Evolutionary conservation across 495 filamentous ascomycete genomes (phyloP), one percentile per base, ranked within the genome.

Genomic region (Aspergillus indologenus): DNA sequence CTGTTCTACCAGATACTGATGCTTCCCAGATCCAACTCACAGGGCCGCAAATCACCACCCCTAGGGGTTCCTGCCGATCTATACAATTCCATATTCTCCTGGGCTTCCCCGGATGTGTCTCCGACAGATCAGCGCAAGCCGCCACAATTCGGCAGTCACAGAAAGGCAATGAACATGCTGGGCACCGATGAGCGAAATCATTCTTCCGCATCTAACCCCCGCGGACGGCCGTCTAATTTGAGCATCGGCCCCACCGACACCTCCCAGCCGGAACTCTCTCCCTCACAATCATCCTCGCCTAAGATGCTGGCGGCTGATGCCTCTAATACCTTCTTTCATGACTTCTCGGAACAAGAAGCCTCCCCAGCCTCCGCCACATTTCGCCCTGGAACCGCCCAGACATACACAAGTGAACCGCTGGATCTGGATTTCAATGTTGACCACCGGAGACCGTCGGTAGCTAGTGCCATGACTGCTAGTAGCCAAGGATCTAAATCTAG

Each of bases 401-500:
- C 81, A 0, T 76, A 78, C 43, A 79, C 78, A 50, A 89, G 83
- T 65, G 89, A 91, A 56, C 90, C 88, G 24, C 81, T 87, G 14
- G 86, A 87, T 31, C 74, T 81, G 23, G 76, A 83, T 24, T 87
- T 84, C 60, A 84, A 85, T 64, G 79, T 81, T 53, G 90, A 96
- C 53, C 85, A 90, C 58, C 80, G 94, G 53, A 83, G 95, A 52
- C 95, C 95, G 12, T 98, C 95, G 20, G 81, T 92, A 56, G 90
- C 91, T 9, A 97, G 92, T 70, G 86, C 87, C 44, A 94, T 88
- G 9, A 95, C 90, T 43, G 88, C 90, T 6, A 96, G 92, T 68
- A 98, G 94, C 62, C 86, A 88, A 56, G 94, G 92, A 8, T 98
- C 94, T 17, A 91, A 89, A 68, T 85, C 88, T 5, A 94, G 89